Percentiles rank a stretch among this genome's conserved stretches.
Evolutionary conservation across 1,284 basidiomycete genomes (phyloP).

Genomic region (Papiliotrema terrestris): DNA sequence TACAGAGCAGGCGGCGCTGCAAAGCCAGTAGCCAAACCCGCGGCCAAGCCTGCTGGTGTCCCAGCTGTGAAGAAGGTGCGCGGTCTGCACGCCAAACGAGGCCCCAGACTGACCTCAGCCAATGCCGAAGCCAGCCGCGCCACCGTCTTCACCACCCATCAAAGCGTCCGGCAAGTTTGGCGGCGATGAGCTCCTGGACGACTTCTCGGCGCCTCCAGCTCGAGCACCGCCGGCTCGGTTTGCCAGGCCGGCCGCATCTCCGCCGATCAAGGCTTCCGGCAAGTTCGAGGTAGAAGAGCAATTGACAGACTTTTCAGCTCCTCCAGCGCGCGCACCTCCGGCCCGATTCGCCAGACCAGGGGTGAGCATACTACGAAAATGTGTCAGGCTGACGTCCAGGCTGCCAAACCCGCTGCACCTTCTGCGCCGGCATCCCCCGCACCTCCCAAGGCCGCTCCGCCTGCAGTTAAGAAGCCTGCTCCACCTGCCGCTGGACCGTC

Average conservation of each 20-base stretch:
- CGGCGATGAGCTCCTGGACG: neutral
- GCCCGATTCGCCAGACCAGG: conserved; percentile 10
- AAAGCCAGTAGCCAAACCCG: conserved; percentile 48
- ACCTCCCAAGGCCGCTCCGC: conserved; percentile 5
- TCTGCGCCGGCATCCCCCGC: conserved; percentile 7
- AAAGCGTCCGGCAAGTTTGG: conserved; percentile 1
- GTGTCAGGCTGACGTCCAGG: conserved; percentile 3
- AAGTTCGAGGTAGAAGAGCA: neutral
- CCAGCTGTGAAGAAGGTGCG: neutral
- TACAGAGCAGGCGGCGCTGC: conserved; percentile 63
- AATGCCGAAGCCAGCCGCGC: neutral
- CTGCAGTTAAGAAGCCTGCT: conserved; percentile 14
- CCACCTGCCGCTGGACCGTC: conserved; percentile 35
- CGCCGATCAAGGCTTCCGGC: conserved; percentile 10
- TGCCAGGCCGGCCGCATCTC: conserved; percentile 10
- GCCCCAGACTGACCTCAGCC: conserved; percentile 8
- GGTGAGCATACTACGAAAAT: conserved; percentile 2
- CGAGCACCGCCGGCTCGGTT: conserved; percentile 8
- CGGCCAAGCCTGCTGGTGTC: conserved; percentile 27
- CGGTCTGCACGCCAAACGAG: neutral
- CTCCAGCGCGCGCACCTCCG: conserved; percentile 13
- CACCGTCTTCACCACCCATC: conserved; percentile 6
- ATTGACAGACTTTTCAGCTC: conserved; percentile 2
- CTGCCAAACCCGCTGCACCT: conserved; percentile 11
- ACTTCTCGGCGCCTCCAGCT: conserved; percentile 8